Evolutionary conservation across 768 basidiomycete species (phyloP), one percentile per base, ranked within the genome.

Genomic region (Lactarius trivialis): DNA sequence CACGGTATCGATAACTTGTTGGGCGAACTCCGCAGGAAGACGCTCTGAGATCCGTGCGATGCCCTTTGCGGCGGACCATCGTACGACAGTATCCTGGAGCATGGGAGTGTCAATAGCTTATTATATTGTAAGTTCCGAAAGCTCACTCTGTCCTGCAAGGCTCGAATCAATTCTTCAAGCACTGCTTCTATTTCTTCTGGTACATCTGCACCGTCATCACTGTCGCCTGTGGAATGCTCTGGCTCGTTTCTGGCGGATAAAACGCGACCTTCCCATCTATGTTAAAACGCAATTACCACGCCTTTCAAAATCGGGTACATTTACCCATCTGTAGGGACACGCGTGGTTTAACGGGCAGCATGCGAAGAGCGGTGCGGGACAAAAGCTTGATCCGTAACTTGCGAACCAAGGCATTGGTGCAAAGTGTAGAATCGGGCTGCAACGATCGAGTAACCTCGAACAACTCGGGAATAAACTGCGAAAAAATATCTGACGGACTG

Each of bases 1-100:
- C 36, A 93, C 76, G 5, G 85, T 91, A 56, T 89, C 86, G 4
- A 96, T 74, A n/a, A 98, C 85, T 71, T 98, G 93, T 36, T 80
- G 75, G 2, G 83, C 78, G 67, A 93, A 89, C 36, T 87, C 85
- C 1, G 74, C 62, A 2, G 97, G 91, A 1, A 99, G 81, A 41
- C 89, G 82, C 66, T 89, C 86, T 2, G 91, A 80, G 50, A 98
- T 82, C 7, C 94, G 85, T 8, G 94, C 90, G 9, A 98, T 76
- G 41, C 90, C 91, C 73, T 98, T 99, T 11, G 97, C 91, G 5
- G 93, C 84, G 15, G 96, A 93, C 83, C 92, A 98, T 55, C 97
- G 88, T 14, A 98, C 93, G 30, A 94, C 78, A 0, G 96, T 98
- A 69, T 97, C 95, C 95, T 98, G 49, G 63, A 37, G 33, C 26